A percentile compares a stretch with the other conserved stretches of the same genome.
Evolutionary conservation across 768 basidiomycete species (phyloP).

Genomic region (Suillus subalutaceus): DNA sequence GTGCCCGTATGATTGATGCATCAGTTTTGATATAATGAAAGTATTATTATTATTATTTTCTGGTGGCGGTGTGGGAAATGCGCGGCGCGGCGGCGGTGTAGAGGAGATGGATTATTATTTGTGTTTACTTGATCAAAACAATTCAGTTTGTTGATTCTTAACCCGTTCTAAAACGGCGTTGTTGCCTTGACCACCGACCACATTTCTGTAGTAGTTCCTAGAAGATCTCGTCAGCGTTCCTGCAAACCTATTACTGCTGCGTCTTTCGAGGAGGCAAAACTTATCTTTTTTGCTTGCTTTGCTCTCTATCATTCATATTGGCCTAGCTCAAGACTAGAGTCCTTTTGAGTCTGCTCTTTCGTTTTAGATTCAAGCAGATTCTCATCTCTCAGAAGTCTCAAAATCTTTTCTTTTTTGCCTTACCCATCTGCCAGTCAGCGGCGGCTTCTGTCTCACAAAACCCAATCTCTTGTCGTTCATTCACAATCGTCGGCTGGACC

Average conservation of each 20-base stretch:
- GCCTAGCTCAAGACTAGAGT: slow-evolving; percentile 2
- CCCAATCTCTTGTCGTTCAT: slow-evolving; percentile 17
- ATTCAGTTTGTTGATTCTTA: slow-evolving; percentile 4
- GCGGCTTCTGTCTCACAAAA: background rate
- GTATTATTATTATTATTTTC: too few species aligned
- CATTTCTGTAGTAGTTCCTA: slow-evolving; percentile 28
- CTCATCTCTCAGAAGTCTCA: slow-evolving; percentile 5
- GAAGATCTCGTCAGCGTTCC: slow-evolving; percentile 36
- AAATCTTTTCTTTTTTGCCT: slow-evolving; percentile 4
- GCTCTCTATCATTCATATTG: slow-evolving; percentile 1
- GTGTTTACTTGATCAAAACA: background rate
- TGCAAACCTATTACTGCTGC: slow-evolving; percentile 17
- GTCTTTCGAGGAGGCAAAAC: slow-evolving; percentile 6
- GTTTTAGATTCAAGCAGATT: background rate
- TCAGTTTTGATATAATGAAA: background rate
- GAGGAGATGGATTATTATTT: slow-evolving; percentile 1
- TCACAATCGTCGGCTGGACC: slow-evolving; percentile 58
- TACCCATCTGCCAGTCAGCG: background rate
- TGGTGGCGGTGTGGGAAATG: slow-evolving; percentile 3
- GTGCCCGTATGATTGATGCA: background rate
- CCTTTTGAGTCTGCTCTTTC: slow-evolving; percentile 1
- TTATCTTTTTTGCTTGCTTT: slow-evolving; percentile 3
- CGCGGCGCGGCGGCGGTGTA: slow-evolving; percentile 8
- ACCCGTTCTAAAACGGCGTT: slow-evolving; percentile 25
- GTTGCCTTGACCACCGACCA: slow-evolving; percentile 60